Conservation (phyloP, 148 eudicot species). For the Chenopodium album region DNA sequence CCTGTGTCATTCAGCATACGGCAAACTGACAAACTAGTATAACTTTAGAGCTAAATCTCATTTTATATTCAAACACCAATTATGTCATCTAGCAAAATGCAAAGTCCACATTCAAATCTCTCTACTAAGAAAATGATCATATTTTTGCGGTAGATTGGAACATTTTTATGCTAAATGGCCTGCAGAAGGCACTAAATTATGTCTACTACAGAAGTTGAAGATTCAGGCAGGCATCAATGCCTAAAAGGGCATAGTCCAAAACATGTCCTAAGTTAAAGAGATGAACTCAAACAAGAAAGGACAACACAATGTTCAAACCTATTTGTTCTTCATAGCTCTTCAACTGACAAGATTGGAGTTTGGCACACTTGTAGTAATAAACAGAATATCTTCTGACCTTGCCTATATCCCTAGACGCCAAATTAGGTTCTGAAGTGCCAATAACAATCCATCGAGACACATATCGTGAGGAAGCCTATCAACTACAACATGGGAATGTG, state of each 20-base stretch:
- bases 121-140: constrained; percentile 3
- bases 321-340: not conserved
- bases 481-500: not conserved
- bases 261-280: not conserved
- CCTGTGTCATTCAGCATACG: not conserved
- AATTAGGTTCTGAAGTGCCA: not conserved
- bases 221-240: not conserved
- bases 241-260: not conserved
- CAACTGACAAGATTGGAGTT: not conserved
- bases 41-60: not conserved
- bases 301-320: not conserved
- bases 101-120: not conserved
- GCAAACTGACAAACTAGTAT: not conserved
- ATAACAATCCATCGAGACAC: not conserved
- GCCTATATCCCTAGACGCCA: not conserved
- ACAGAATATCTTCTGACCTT: not conserved
- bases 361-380: not conserved
- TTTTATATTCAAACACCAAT: not conserved
- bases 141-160: not conserved
- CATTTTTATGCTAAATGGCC: not conserved
- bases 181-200: not conserved
- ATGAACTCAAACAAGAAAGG: not conserved
- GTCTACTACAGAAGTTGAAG: constrained; percentile 3
- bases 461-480: not conserved
- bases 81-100: not conserved